These are phyloP conservation scores for Nemania serpens DNA, from an alignment of 2,329 filamentous ascomycete genomes.

Conservation along the genomic window DNA sequence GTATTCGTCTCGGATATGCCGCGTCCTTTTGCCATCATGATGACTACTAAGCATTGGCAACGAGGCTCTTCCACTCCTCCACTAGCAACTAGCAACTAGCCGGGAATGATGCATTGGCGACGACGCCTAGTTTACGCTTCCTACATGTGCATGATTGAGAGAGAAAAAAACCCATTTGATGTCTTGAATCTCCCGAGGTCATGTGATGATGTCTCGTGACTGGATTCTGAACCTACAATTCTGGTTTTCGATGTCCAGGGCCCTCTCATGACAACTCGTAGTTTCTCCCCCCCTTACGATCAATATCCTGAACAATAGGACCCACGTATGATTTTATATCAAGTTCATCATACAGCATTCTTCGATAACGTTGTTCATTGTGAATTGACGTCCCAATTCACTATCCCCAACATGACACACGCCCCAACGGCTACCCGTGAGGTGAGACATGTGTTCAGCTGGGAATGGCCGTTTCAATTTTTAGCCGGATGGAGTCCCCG, in stretches of 20 bases:
- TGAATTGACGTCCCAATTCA: neutral
- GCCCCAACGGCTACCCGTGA: neutral
- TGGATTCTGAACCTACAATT: neutral
- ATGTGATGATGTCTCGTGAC: conserved; percentile 2
- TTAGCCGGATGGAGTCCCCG: neutral
- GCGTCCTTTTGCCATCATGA: neutral
- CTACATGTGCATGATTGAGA: neutral
- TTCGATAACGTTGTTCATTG: neutral
- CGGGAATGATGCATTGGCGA: neutral
- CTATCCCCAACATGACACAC: no score
- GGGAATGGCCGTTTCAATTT: neutral
- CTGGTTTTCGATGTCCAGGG: neutral
- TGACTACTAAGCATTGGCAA: neutral
- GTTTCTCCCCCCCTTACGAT: no score
- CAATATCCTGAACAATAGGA: no score
- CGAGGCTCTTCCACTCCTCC: neutral
- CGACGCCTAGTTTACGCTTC: neutral
- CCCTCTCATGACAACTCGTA: neutral
- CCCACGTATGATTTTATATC: no score
- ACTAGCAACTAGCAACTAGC: neutral
- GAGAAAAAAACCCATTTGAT: neutral
- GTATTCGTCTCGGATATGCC: neutral
- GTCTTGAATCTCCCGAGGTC: neutral
- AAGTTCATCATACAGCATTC: no score
- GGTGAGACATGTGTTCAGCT: neutral